A percentile compares a stretch with the other conserved stretches of the same genome.
These are phyloP conservation scores for Colletotrichum phormii DNA, from an alignment of 2,329 filamentous ascomycete species.

Conservation along the genomic window DNA sequence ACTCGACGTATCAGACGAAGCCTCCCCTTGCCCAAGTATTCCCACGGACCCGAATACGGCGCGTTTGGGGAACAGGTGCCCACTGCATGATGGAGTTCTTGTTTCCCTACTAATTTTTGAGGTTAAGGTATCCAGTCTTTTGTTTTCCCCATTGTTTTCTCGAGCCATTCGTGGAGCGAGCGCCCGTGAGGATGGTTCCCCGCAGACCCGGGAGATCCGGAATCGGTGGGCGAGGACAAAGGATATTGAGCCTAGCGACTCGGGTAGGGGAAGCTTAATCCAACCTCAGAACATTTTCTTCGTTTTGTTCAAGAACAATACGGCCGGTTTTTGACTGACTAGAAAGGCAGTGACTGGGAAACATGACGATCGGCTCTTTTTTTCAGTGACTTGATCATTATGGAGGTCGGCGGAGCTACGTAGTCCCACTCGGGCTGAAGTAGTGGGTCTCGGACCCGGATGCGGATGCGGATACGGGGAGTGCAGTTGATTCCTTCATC, in stretches of 20 bases:
- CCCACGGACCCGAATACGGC: constrained; percentile 25
- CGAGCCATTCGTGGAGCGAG: background rate
- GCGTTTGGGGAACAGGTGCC: background rate
- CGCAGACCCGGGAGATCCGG: background rate
- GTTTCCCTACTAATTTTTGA: background rate
- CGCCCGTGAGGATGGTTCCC: background rate
- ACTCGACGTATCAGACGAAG: constrained; percentile 28
- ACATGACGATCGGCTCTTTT: background rate
- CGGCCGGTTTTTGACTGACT: background rate
- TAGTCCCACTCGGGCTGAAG: background rate
- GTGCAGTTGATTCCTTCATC: background rate
- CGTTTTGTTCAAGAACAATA: background rate
- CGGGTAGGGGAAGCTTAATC: constrained; percentile 9
- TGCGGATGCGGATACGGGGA: constrained; percentile 32
- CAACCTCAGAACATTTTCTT: background rate
- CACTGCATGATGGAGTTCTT: background rate
- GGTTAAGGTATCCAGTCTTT: background rate
- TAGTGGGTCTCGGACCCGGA: constrained; percentile 11
- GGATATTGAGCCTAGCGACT: background rate
- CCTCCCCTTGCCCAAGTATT: background rate
- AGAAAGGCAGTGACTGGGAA: background rate
- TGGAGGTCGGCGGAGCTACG: background rate
- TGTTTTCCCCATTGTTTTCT: background rate
- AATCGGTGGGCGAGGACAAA: background rate
- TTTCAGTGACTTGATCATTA: background rate